Evolutionary conservation across 192 early-diverging fungal genomes (phyloP), one percentile per base, ranked within the genome.

Genomic region (Dissophora globulifera): DNA sequence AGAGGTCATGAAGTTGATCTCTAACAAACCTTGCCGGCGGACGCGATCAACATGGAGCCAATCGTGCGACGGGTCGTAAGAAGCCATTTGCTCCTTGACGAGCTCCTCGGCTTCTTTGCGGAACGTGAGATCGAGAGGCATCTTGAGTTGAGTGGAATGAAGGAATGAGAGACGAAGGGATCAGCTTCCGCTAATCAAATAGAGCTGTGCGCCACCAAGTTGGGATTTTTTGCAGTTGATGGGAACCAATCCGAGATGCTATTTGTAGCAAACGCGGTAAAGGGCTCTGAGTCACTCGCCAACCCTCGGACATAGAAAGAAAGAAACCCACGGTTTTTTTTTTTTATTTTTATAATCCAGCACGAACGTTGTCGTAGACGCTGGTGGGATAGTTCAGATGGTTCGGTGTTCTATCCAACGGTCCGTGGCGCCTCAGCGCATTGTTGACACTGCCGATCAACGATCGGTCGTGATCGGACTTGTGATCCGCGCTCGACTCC

Each of bases 41-140:
- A 91, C 90, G 16, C 90, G 84, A 55, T 90, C 81, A 5, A 91
- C 87, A 72, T 91, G 90, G 7, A 85, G 58, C 83, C 82, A 88
- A 62, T 91, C 90, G 62, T 91, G 90, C 2, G 90, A 91, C 50
- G 87, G 87, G 52, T 91, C 90, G 32, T 88, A 88, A 27, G 69
- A 78, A 30, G 62, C 62, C 90, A 91, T 91, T 52, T 89, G 89
- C 35, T 81, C 80, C 38, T 76, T 79, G 31, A 90, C 90, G 67
- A 90, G 83, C 11, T 50, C 41, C 41, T 85, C 82, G 13, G 90
- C 83, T 25, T 74, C 60, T 3, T 51, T 52, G 22, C 72, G 72
- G 19, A 76, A 55, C 25, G 51, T 59, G 12, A 47, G 57, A 31
- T 46, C 65, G 19, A 75, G 57, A 3, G 71, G 48, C 71, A 75